A percentile compares a stretch with the other conserved stretches of the same genome.
These are phyloP conservation scores for Olyra latifolia DNA, from an alignment of 176 grass and related monocot species.

Conservation along the genomic window DNA sequence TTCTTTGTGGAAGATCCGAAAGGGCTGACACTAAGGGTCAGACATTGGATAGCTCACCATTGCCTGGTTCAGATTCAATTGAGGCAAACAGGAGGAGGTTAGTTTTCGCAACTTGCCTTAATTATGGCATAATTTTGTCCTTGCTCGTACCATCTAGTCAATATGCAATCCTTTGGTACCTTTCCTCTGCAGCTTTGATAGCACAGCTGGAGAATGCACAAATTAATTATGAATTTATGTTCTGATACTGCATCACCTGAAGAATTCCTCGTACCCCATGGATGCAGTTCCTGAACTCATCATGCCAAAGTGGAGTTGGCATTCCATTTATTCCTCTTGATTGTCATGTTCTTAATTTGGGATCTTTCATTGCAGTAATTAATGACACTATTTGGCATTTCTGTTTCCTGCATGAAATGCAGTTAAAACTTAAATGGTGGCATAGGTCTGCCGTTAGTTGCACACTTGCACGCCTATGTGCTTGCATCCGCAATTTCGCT, in stretches of 20 bases:
- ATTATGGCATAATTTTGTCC: constrained; percentile 5
- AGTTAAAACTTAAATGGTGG: neutral
- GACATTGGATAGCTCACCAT: constrained; percentile 56
- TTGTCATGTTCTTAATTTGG: constrained; percentile 3
- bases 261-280: neutral
- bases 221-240: constrained; percentile 13
- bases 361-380: neutral
- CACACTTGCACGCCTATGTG: too few relatives aligned
- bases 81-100: constrained; percentile 94
- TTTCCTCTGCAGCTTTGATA: neutral
- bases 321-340: neutral
- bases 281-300: neutral
- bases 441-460: neutral
- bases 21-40: constrained; percentile 60
- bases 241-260: neutral
- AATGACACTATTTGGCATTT: neutral
- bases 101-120: constrained; percentile 12
- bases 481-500: neutral
- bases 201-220: neutral
- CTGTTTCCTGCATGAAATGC: neutral
- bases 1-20: constrained; percentile 89
- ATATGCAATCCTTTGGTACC: neutral
- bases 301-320: neutral
- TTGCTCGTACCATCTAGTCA: neutral
- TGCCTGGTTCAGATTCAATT: constrained; percentile 84